phyloP scores from a whole-genome alignment of 2,329 filamentous ascomycete genomes.

The Fusarium denticulatum region DNA sequence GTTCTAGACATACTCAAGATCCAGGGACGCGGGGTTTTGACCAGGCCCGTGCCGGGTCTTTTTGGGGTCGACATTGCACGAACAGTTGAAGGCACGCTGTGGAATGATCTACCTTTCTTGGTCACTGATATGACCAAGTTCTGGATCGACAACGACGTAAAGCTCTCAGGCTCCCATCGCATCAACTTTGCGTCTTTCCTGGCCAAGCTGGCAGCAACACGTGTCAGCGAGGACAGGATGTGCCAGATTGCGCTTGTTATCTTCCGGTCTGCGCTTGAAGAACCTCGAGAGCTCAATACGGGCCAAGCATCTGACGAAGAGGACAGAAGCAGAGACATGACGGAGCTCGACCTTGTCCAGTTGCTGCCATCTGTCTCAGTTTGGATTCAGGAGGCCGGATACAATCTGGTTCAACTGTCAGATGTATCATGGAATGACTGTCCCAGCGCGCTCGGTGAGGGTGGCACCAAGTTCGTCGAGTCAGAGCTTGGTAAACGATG shows the following conservation, averaged over 20 bases:
- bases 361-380: background rate
- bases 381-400: background rate
- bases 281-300: background rate
- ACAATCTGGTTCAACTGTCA: background rate
- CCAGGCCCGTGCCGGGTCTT: background rate
- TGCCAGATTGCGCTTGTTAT: background rate
- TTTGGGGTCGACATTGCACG: background rate
- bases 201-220: background rate
- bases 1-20: background rate
- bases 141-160: background rate
- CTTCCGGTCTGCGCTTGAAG: background rate
- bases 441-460: background rate
- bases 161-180: background rate
- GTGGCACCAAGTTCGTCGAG: background rate
- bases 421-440: background rate
- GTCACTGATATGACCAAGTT: background rate
- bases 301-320: background rate
- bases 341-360: background rate
- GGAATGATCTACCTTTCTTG: background rate
- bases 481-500: background rate
- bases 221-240: background rate
- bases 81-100: background rate
- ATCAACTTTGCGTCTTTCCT: background rate
- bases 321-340: background rate
- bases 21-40: background rate